Conservation (phyloP, 805 yeast genomes). For the Candida odintsovae region DNA sequence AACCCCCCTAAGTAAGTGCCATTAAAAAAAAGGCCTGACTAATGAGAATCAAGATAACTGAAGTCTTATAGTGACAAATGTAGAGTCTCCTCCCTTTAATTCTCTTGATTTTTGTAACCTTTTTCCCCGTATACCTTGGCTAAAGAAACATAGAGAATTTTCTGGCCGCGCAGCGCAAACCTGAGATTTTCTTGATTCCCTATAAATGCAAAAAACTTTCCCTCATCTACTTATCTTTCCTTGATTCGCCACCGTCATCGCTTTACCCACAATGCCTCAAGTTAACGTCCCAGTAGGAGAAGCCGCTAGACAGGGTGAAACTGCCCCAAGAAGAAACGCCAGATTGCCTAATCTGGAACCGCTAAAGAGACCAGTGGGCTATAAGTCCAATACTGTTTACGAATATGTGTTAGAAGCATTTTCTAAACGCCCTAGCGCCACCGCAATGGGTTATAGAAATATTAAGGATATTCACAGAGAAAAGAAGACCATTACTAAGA, state of each 20-base stretch:
- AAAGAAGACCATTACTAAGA: constrained; percentile 64
- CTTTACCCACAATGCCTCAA: constrained; percentile 12
- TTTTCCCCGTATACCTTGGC: neutral
- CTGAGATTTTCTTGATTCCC: neutral
- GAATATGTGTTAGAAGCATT: constrained; percentile 64
- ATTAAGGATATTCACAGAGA: constrained; percentile 71
- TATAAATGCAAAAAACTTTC: neutral
- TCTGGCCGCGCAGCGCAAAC: neutral
- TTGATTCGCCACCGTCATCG: neutral
- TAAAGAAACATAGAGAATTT: neutral
- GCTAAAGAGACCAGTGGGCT: constrained; percentile 55
- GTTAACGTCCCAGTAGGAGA: constrained; percentile 59
- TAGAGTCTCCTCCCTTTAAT: neutral
- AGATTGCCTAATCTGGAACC: constrained; percentile 40
- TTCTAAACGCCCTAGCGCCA: constrained; percentile 44
- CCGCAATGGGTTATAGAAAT: constrained; percentile 76
- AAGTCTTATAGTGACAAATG: too few relatives aligned
- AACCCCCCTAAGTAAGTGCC: too few relatives aligned
- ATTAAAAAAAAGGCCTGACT: too few relatives aligned
- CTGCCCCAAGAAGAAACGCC: constrained; percentile 73
- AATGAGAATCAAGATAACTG: too few relatives aligned
- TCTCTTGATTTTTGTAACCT: neutral
- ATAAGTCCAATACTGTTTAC: constrained; percentile 60
- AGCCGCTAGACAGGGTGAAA: constrained; percentile 60
- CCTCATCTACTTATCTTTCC: neutral